phyloP scores from a whole-genome alignment of 2,329 filamentous ascomycete genomes.

The Fusarium mundagurra region DNA sequence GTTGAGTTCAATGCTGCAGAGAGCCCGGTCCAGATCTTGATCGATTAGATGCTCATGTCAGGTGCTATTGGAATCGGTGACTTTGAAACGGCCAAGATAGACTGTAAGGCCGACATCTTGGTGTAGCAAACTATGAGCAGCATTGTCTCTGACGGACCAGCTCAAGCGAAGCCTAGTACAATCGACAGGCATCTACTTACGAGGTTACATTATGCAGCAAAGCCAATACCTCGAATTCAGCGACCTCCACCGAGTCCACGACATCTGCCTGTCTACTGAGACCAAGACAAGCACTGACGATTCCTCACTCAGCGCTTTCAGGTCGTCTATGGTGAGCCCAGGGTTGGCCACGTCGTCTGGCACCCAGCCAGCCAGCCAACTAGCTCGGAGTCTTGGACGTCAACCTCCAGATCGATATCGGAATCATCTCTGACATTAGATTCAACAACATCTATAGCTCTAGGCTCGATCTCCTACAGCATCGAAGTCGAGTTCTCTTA shows the following conservation, averaged over 20 bases:
- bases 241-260: background rate
- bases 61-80: background rate
- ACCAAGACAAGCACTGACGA: background rate
- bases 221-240: background rate
- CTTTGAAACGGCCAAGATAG: background rate
- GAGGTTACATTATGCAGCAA: background rate
- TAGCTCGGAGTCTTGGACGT: background rate
- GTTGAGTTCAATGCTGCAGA: background rate
- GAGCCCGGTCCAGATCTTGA: background rate
- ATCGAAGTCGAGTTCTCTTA: background rate
- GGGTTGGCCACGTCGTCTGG: no score
- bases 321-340: background rate
- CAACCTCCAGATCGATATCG: background rate
- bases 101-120: no score
- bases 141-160: background rate
- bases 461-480: background rate
- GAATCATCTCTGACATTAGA: background rate
- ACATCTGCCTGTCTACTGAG: background rate
- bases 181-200: background rate
- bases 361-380: background rate
- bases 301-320: no score
- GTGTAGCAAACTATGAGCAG: accelerated
- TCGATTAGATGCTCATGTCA: background rate
- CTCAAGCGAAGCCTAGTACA: background rate
- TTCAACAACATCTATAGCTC: background rate